Conservation (phyloP, 768 basidiomycete genomes). For the Tricholoma matsutake region DNA sequence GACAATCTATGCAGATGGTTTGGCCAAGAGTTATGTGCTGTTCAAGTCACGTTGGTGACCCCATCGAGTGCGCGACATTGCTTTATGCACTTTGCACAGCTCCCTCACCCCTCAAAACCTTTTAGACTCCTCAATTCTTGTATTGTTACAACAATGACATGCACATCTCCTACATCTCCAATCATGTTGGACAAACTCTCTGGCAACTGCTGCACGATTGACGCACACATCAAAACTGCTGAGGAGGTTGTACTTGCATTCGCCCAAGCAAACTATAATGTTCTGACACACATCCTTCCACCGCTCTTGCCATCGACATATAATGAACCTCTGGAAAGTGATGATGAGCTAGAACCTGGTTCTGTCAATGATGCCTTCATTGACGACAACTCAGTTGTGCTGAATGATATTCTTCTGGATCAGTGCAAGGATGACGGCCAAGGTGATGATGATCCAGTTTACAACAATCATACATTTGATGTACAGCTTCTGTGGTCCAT, state of each 20-base stretch:
- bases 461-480: neutral
- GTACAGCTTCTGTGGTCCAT: neutral
- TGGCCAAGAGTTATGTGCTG: neutral
- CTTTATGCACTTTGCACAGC: too few species aligned
- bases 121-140: neutral
- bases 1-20: conserved; percentile 26
- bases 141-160: neutral
- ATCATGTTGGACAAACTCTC: neutral
- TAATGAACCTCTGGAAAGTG: neutral
- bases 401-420: neutral
- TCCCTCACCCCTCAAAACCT: too few species aligned
- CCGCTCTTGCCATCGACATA: too few species aligned
- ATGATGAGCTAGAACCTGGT: too few species aligned
- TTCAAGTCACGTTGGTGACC: neutral
- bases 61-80: conserved; percentile 1
- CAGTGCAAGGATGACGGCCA: neutral
- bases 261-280: too few species aligned
- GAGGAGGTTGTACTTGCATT: too few species aligned
- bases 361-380: too few species aligned
- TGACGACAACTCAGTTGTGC: too few species aligned
- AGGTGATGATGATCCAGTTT: neutral
- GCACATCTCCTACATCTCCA: neutral
- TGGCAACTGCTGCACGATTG: too few species aligned
- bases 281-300: too few species aligned
- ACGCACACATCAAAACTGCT: too few species aligned